Base-by-base conservation (phyloP, 2,329 filamentous ascomycete genomes). In the Thielaviopsis punctulata region DNA sequence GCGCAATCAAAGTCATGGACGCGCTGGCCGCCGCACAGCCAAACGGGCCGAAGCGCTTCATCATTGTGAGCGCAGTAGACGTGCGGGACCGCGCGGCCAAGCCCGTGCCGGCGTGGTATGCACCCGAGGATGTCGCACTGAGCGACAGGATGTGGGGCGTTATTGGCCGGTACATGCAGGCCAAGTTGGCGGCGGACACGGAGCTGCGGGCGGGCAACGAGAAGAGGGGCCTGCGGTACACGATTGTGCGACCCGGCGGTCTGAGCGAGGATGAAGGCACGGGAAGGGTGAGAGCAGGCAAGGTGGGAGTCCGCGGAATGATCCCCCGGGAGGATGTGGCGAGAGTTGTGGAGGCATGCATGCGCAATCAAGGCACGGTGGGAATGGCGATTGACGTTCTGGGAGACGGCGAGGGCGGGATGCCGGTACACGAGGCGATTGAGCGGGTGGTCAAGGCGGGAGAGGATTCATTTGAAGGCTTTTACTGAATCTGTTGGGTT, bases 311-410 rank as follows among this genome's bases (percentile, higher is more conserved):
- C 18, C 58, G 56, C 1, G 58, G 59, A 0, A 64, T 58, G 50
- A 63, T 73, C 36, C 62, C 62, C 18, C 60, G 71, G 18, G 66
- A 68, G 55, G 70, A 73, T 62, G 68, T 73, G 1, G 71, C 71
- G 7, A 58, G 60, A 27, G 65, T 67, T 8, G 63, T 72, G 1
- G 62, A 68, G 5, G 66, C 63, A 36, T 63, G 64, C 50, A 61
- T 71, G 45, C 62, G 67, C 56, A 65, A 68, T 41, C 60, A 64
- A 13, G 62, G 60, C 12, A 70, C 68, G 2, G 60, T 64, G 6
- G 68, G 68, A 0, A 58, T 68, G 56, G 68, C 67, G 1, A 67
- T 72, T 58, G 69, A 72, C 60, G 56, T 68, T 3, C 62, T 69
- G 1, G 67, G 68, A 0, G 51, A 53, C 10, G 68, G 67, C 0